Evolutionary conservation across 495 filamentous ascomycete species (phyloP), one percentile per base, ranked within the genome.

Genomic region (Rhizodiscina lignyota): DNA sequence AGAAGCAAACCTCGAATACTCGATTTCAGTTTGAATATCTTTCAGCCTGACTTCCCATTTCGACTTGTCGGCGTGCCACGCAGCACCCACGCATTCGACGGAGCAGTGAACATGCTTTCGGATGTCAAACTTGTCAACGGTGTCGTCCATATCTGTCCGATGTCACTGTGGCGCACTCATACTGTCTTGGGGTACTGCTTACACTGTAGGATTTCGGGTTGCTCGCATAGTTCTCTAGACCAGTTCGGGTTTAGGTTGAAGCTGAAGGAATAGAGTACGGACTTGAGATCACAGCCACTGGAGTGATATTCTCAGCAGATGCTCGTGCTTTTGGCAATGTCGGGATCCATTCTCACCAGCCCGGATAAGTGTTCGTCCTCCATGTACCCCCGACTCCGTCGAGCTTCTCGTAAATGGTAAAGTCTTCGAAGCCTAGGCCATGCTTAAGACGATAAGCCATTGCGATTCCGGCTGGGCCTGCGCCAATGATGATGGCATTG

Each of bases 81-180:
- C 34, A 0, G 54, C 48, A 20, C 40, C 38, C 4, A 43, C 5
- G 24, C 51, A 53, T 34, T 48, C 44, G 8, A 49, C 35, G 0
- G 4, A 4, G 13, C 41, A 37, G 2, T 46, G 35, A 4, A 60
- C 39, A 31, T 57, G 55, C 20, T 34, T 18, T 2, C 42, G 39
- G 1, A 62, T 32, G 17, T 48, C 39, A 34, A 52, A 58, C 42
- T 52, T 58, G 26, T 56, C 48, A 1, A 54, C 53, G 1, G 54
- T 58, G 2, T 11, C 22, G 22, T 58, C 46, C 44, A 61, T 50
- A 26, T 61, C 47, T 48, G 32, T 19, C 17, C 10, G n/a, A n/a
- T n/a, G n/a, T n/a, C n/a, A n/a, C n/a, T n/a, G n/a, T n/a, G n/a
- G n/a, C n/a, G n/a, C n/a, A n/a, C n/a, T n/a, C n/a, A n/a, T n/a